Evolutionary conservation across 345 rosid genomes (phyloP), one percentile per base, ranked within the genome.

Genomic region (Lepidium africanum): DNA sequence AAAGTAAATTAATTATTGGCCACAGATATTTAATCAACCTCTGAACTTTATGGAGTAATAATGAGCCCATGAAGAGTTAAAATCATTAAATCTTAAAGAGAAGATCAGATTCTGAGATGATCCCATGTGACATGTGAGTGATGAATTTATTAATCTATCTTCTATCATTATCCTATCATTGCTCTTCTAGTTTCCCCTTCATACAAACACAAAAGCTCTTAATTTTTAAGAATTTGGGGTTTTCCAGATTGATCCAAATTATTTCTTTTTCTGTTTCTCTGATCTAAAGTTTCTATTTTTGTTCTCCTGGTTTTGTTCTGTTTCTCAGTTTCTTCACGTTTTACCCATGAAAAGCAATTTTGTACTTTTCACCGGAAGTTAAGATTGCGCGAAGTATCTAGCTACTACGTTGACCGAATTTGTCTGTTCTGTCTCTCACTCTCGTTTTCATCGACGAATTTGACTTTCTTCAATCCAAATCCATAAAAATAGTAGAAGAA

Each of bases 81-180:
- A 23, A 13, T 15, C 53, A 54, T 27, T 39, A 36, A 35, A 48
- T 19, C 10, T 39, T 41, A 5, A 66, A 41, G 27, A 39, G 42
- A 15, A 36, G 36, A 72, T 72, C 52, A 42, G 48, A 53, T 50
- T 64, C 70, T 55, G 13, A 47, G 11, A 39, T 60, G 53, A 15
- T 46, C 32, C 42, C 70, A 47, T 57, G 53, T 72, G 71, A 32
- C 55, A 25, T 61, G 54, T 53, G 53, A n/a, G 58, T 42, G 36
- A 59, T 16, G 42, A 38, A 39, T 21, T 32, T 53, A 23, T 41
- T 15, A 47, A 47, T 17, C 4, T 56, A 46, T 5, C 60, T 37
- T 60, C 49, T 3, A 74, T 74, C 59, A 74, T 61, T 74, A 49
- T 17, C 51, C 7, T 43, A 61, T 74, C 27, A 74, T 74, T 67